These are phyloP conservation scores for Microcera coccophila DNA, from an alignment of 2,329 filamentous ascomycete species.

Conservation along the genomic window DNA sequence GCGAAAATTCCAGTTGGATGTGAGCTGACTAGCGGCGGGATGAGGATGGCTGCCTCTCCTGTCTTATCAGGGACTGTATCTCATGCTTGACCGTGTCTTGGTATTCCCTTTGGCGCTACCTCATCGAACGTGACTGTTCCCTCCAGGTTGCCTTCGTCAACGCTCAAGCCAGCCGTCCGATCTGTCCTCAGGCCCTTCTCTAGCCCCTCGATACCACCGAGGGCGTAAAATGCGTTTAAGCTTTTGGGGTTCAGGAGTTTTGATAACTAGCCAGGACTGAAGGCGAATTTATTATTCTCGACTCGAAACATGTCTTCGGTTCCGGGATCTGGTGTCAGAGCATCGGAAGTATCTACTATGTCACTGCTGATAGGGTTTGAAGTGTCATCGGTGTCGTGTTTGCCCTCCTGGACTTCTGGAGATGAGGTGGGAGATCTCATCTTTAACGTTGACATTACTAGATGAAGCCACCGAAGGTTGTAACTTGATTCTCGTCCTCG, in stretches of 20 bases:
- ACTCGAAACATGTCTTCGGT: constrained; percentile 70
- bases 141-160: constrained; percentile 63
- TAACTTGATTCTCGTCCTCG: too few species aligned
- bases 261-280: constrained; percentile 71
- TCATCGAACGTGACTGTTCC: constrained; percentile 67
- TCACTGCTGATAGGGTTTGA: constrained; percentile 7
- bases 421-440: constrained; percentile 14
- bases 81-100: constrained; percentile 33
- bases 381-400: neutral
- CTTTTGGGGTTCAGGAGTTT: constrained; percentile 81
- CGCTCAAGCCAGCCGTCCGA: constrained; percentile 60
- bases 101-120: constrained; percentile 39
- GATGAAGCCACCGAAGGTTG: too few species aligned
- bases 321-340: constrained; percentile 55
- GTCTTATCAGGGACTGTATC: constrained; percentile 29
- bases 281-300: constrained; percentile 78
- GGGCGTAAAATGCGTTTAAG: constrained; percentile 66
- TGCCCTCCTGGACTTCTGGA: neutral
- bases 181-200: constrained; percentile 70
- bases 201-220: constrained; percentile 69
- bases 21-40: constrained; percentile 21
- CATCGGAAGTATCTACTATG: constrained; percentile 27
- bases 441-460: too few species aligned
- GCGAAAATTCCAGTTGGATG: constrained; percentile 21
- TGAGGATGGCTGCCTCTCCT: constrained; percentile 22